Base-by-base conservation (phyloP, 768 basidiomycete genomes). In the Tephrocybe sp. region DNA sequence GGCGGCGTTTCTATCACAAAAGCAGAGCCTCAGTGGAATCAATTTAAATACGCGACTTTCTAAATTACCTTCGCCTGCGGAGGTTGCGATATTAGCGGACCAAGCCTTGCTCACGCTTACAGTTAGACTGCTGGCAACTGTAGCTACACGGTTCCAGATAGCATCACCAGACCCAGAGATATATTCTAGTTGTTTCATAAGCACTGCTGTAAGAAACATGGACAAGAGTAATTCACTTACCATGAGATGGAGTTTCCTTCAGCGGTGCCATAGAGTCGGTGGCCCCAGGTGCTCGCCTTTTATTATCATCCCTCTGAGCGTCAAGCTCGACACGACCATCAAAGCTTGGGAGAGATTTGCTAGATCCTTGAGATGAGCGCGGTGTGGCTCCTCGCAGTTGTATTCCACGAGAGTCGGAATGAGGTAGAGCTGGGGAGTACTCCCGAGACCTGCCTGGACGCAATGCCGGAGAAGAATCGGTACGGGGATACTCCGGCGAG, bases 31-130 rank as follows among this genome's bases (percentile, higher is more conserved):
- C 17, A n/a, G 49, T 20, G 30, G 41, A 45, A 14, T 34, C 12
- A 26, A 41, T 14, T 30, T 17, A 44, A 53, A 41, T 45, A 46
- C 47, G n/a, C 11, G n/a, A 41, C 9, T 23, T 23, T 44, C 35
- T 20, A 23, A 55, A 59, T 54, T 54, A 75, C 78, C 75, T 76
- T 79, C 79, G 20, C 76, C 78, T 32, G 69, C 60, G 46, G 62
- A 63, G 14, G 68, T 63, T 16, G 63, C 56, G 16, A 80, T 62
- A 42, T 75, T 78, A 9, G 68, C 54, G 22, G 76, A 68, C 79
- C 80, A 82, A 20, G 82, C 80, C 60, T 79, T 78, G 62, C 74
- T 75, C 3, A 85, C 79, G 60, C 72, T 82, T 45, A 83, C 71
- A 1, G 77, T 82, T 19, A 86, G 65, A 4, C 65, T 71, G 52